These are phyloP conservation scores for Taphrina wiesneri DNA, from an alignment of 1,139 yeast genomes.

Conservation along the genomic window DNA sequence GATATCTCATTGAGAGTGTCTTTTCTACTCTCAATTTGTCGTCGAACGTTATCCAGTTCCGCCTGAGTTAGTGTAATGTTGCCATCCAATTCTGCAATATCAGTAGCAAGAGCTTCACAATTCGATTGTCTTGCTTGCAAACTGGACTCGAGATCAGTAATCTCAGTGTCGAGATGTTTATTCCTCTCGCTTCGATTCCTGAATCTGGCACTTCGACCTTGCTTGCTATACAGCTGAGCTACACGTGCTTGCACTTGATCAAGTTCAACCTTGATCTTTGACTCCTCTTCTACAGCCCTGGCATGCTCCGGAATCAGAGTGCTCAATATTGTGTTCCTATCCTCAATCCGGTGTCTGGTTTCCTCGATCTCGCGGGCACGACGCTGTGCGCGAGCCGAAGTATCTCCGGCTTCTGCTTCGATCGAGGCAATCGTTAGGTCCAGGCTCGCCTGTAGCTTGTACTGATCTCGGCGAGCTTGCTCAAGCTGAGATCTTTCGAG, in stretches of 20 bases:
- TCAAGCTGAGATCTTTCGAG: constrained; percentile 54
- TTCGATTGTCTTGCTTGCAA: constrained; percentile 42
- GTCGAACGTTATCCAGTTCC: constrained; percentile 27
- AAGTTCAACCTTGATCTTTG: constrained; percentile 47
- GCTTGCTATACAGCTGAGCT: constrained; percentile 68
- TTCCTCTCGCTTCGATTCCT: constrained; percentile 61
- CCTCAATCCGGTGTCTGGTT: constrained; percentile 34
- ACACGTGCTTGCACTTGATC: constrained; percentile 56
- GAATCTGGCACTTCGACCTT: constrained; percentile 68
- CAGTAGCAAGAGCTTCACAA: constrained; percentile 41
- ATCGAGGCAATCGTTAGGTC: constrained; percentile 45
- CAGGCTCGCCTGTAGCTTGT: constrained; percentile 42
- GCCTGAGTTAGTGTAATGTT: constrained; percentile 42
- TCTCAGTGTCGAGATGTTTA: constrained; percentile 61
- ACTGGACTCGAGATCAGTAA: constrained; percentile 48
- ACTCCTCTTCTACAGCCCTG: constrained; percentile 51
- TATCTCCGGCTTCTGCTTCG: constrained; percentile 40
- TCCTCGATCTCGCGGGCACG: constrained; percentile 37
- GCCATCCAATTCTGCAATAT: constrained; percentile 45
- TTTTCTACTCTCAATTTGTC: constrained; percentile 31
- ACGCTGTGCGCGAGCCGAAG: constrained; percentile 19
- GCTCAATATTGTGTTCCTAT: constrained; percentile 37
- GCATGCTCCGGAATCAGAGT: constrained; percentile 50
- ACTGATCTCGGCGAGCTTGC: constrained; percentile 52
- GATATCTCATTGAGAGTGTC: constrained; percentile 36